A percentile compares a stretch with the other conserved stretches of the same genome.
Evolutionary conservation across 495 filamentous ascomycete genomes (phyloP).

Genomic region (Lentithecium fluviatile): DNA sequence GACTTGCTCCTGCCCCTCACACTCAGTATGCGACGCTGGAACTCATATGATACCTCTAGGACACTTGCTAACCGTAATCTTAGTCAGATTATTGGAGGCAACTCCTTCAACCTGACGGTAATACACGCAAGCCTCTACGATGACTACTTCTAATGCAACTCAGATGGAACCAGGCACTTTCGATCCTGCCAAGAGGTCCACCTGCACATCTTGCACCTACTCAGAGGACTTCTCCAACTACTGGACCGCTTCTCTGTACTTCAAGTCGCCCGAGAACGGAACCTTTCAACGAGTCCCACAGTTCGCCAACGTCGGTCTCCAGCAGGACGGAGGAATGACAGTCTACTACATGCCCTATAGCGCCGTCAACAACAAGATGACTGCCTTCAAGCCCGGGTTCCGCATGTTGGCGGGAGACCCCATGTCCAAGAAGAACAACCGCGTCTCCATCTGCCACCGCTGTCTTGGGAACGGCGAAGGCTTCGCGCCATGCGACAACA

Average conservation of each 20-base stretch:
- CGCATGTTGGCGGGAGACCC: slow-evolving; percentile 55
- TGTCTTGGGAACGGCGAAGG: slow-evolving; percentile 40
- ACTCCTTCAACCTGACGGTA: slow-evolving; percentile 30
- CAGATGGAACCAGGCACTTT: slow-evolving; percentile 26
- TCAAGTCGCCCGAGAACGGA: slow-evolving; percentile 49
- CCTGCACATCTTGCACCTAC: slow-evolving; percentile 34
- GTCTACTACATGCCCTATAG: slow-evolving; percentile 57
- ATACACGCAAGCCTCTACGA: neutral
- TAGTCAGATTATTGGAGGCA: slow-evolving; percentile 35
- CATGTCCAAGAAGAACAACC: slow-evolving; percentile 50
- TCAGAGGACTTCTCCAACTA: slow-evolving; percentile 44
- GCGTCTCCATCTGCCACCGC: slow-evolving; percentile 46
- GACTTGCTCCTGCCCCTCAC: slow-evolving; percentile 32
- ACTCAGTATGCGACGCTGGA: slow-evolving; percentile 10
- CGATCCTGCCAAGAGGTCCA: slow-evolving; percentile 19
- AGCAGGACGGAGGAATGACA: slow-evolving; percentile 50
- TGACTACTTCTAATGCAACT: slow-evolving; percentile 12
- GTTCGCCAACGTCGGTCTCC: slow-evolving; percentile 50
- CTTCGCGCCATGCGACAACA: slow-evolving; percentile 24
- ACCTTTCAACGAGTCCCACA: slow-evolving; percentile 52
- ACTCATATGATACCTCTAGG: no score
- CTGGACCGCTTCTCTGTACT: slow-evolving; percentile 56
- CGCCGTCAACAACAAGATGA: slow-evolving; percentile 45
- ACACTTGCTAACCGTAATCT: no score
- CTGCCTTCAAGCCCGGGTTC: slow-evolving; percentile 50